A percentile compares a stretch with the other conserved stretches of the same genome.
These are phyloP conservation scores for Populus pruinosa DNA, from an alignment of 345 rosid species.

Conservation along the genomic window DNA sequence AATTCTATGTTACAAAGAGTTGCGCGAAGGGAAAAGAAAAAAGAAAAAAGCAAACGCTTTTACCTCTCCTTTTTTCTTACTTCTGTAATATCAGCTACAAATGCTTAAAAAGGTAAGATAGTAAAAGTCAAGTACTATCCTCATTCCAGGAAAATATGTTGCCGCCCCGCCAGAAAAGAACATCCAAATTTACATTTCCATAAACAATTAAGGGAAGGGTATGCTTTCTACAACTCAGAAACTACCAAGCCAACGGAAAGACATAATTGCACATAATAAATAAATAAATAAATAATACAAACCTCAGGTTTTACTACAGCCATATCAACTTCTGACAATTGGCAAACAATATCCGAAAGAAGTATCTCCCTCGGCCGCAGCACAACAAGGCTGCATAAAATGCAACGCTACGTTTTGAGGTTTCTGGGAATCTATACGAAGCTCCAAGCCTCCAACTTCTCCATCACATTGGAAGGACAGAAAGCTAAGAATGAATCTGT, in stretches of 20 bases:
- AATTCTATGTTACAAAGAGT: not conserved
- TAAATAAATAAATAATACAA: not conserved
- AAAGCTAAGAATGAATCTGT: not conserved
- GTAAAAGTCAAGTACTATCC: not conserved
- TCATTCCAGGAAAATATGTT: not conserved
- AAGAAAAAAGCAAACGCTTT: too few relatives aligned
- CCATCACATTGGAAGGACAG: not conserved
- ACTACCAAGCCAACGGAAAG: not conserved
- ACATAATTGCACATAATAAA: not conserved
- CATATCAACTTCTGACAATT: constrained; percentile 29
- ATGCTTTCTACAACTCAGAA: not conserved
- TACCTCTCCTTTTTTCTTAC: not conserved
- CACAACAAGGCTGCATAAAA: not conserved
- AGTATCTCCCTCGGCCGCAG: constrained; percentile 18
- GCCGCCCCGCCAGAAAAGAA: not conserved
- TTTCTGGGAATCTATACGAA: not conserved
- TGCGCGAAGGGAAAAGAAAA: not conserved
- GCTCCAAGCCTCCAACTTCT: not conserved
- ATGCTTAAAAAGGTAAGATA: not conserved
- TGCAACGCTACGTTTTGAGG: not conserved
- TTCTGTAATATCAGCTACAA: not conserved
- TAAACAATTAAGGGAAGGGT: not conserved
- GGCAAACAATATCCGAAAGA: constrained; percentile 9
- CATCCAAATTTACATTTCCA: not conserved
- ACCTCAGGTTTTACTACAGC: constrained; percentile 31